A percentile compares a stretch with the other conserved stretches of the same genome.
These are phyloP conservation scores for Alternaria infectoria DNA, from an alignment of 2,329 filamentous ascomycete species.

Conservation along the genomic window DNA sequence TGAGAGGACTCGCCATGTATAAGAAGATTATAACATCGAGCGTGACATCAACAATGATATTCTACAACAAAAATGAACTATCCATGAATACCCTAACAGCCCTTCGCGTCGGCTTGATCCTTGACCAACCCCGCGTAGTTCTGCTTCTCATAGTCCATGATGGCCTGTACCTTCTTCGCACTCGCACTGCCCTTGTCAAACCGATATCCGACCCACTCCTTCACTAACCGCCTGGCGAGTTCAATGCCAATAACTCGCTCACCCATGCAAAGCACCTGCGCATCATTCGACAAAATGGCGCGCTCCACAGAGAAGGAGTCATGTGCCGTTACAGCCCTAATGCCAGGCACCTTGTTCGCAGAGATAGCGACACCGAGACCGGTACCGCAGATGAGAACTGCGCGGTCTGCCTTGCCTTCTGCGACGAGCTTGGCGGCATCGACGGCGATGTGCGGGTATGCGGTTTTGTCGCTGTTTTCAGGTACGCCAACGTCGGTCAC, in stretches of 20 bases:
- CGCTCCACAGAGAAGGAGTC: conserved; percentile 85
- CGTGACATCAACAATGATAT: neutral
- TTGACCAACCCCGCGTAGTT: conserved; percentile 33
- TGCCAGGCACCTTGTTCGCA: conserved; percentile 87
- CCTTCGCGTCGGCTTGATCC: conserved; percentile 13
- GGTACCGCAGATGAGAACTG: conserved; percentile 83
- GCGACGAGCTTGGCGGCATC: conserved; percentile 71
- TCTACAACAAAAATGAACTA: neutral
- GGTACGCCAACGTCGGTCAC: conserved; percentile 78
- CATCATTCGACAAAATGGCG: conserved; percentile 81
- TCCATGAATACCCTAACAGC: neutral
- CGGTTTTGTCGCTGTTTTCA: conserved; percentile 72
- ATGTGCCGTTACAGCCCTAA: conserved; percentile 87
- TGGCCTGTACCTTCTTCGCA: conserved; percentile 61
- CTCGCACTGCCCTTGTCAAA: conserved; percentile 74
- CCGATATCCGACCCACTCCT: conserved; percentile 83
- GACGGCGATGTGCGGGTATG: conserved; percentile 81
- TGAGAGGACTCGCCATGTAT: neutral
- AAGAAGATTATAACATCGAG: neutral
- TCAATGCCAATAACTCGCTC: conserved; percentile 84
- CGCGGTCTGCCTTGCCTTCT: conserved; percentile 73
- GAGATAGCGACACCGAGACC: conserved; percentile 85
- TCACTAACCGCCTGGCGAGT: conserved; percentile 75
- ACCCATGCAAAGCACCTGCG: conserved; percentile 85
- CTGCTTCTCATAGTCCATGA: conserved; percentile 56